Base-by-base conservation (phyloP, 2,329 filamentous ascomycete species). In the Domatiomyces catenatus region DNA sequence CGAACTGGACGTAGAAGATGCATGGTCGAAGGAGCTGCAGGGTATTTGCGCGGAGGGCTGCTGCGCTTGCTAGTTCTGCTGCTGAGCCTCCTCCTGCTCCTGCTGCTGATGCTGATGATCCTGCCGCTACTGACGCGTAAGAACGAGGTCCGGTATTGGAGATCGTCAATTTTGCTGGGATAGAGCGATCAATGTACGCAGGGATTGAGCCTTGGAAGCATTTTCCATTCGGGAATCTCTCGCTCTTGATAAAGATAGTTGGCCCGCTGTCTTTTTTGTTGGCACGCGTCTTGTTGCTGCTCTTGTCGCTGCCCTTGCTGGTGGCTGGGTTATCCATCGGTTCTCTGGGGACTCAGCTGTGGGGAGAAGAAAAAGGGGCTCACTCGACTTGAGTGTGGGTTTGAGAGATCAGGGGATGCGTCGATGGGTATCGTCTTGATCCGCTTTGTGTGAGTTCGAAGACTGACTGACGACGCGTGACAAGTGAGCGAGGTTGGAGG, bases 1-100 rank as follows among this genome's bases (percentile, higher is more conserved):
- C 42, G 19, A 51, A 59, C 32, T 56, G 54, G 12, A 53, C 52
- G 44, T 52, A 58, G 18, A 57, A 46, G 22, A 55, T 53, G 47
- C 52, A 53, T 2, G 56, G 56, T 17, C 26, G 42, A 26, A 57
- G 26, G 32, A 48, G 46, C 22, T 52, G 20, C 28, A 58, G 22
- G n/a, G 52, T n/a, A 4, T 22, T 18, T 26, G 36, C 15, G 15
- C 22, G 17, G 17, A 32, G 43, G 17, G 36, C 44, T 5, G 51
- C 8, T 39, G 10, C 32, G n/a, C n/a, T n/a, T n/a, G n/a, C n/a
- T n/a, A n/a, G n/a, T n/a, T n/a, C n/a, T n/a, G n/a, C n/a, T n/a
- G n/a, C n/a, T n/a, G n/a, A n/a, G n/a, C n/a, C n/a, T n/a, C n/a
- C n/a, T n/a, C n/a, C n/a, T n/a, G n/a, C n/a, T n/a, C n/a, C n/a